These are phyloP conservation scores for Arachis monticola DNA, from an alignment of 331 rosid genomes.

Conservation along the genomic window DNA sequence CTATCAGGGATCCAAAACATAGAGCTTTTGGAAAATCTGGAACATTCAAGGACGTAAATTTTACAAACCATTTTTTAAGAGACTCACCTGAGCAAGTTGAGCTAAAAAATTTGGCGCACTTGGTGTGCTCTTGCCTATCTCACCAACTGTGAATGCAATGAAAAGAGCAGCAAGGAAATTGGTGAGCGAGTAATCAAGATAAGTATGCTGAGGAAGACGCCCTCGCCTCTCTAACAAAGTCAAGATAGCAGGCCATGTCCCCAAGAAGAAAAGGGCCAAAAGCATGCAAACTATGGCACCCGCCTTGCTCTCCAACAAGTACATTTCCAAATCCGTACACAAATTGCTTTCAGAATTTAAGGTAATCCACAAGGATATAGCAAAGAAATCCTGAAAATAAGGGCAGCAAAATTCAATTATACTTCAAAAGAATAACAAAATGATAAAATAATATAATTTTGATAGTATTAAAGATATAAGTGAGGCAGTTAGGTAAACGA, in stretches of 20 bases:
- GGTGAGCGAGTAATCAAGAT: slow-evolving; percentile 93
- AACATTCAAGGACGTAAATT: not conserved
- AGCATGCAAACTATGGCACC: slow-evolving; percentile 90
- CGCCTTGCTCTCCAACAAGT: slow-evolving; percentile 82
- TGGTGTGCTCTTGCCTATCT: slow-evolving; percentile 67
- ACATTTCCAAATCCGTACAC: slow-evolving; percentile 57
- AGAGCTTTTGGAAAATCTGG: not conserved
- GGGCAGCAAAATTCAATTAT: slow-evolving; percentile 27
- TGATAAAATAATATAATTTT: not conserved
- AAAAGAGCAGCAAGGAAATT: slow-evolving; percentile 80
- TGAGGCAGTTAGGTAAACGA: too few relatives aligned
- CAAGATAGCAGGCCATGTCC: slow-evolving; percentile 93
- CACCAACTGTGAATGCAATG: slow-evolving; percentile 81
- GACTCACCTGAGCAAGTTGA: slow-evolving; percentile 74
- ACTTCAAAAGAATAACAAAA: slow-evolving; percentile 10
- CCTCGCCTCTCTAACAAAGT: slow-evolving; percentile 86
- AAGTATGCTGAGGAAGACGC: slow-evolving; percentile 94
- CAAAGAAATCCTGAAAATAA: slow-evolving; percentile 57
- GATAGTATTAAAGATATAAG: not conserved
- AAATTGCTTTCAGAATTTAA: slow-evolving; percentile 43
- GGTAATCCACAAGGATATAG: slow-evolving; percentile 32
- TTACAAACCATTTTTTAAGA: too few relatives aligned
- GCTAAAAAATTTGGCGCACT: slow-evolving; percentile 62
- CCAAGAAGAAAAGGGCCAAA: slow-evolving; percentile 71
- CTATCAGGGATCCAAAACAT: not conserved